phyloP scores from a whole-genome alignment of 345 rosid species.

The Eutrema yunnanense region DNA sequence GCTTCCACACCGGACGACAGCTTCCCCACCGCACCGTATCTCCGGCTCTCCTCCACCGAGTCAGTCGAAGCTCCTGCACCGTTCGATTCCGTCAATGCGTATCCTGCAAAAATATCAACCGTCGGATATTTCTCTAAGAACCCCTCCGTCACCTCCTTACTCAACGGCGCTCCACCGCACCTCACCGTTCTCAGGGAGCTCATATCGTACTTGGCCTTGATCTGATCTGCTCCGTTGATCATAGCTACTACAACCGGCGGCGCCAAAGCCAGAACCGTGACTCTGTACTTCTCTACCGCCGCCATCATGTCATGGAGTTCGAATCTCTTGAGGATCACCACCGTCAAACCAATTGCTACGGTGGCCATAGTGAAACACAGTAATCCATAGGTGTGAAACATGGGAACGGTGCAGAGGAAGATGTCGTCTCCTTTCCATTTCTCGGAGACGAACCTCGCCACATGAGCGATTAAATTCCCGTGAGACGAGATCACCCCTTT shows the following conservation, averaged over 20 bases:
- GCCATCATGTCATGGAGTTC: conserved; percentile 61
- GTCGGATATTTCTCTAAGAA: conserved; percentile 49
- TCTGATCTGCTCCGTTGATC: conserved; percentile 47
- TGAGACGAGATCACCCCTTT: conserved; percentile 82
- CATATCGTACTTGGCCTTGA: conserved; percentile 47
- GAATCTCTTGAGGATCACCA: conserved; percentile 59
- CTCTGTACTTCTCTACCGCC: conserved; percentile 44
- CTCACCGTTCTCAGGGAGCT: conserved; percentile 48
- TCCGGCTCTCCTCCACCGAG: conserved; percentile 59
- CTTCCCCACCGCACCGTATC: conserved; percentile 69
- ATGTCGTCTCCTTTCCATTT: conserved; percentile 33
- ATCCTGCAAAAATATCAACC: conserved; percentile 49
- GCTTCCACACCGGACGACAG: conserved; percentile 36
- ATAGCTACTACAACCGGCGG: conserved; percentile 70
- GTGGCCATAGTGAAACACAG: conserved; percentile 46
- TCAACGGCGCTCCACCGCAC: conserved; percentile 79
- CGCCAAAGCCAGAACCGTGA: conserved; percentile 52
- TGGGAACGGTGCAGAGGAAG: conserved; percentile 69
- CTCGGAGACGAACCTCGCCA: conserved; percentile 43
- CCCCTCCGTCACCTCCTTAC: conserved; percentile 69
- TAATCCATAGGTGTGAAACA: conserved; percentile 80
- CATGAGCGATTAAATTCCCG: conserved; percentile 53
- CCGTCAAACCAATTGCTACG: conserved; percentile 54
- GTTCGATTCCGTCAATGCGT: conserved; percentile 75
- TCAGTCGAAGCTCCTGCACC: conserved; percentile 60